These are phyloP conservation scores for Boletus sp. DNA, from an alignment of 768 basidiomycete genomes.

Conservation along the genomic window DNA sequence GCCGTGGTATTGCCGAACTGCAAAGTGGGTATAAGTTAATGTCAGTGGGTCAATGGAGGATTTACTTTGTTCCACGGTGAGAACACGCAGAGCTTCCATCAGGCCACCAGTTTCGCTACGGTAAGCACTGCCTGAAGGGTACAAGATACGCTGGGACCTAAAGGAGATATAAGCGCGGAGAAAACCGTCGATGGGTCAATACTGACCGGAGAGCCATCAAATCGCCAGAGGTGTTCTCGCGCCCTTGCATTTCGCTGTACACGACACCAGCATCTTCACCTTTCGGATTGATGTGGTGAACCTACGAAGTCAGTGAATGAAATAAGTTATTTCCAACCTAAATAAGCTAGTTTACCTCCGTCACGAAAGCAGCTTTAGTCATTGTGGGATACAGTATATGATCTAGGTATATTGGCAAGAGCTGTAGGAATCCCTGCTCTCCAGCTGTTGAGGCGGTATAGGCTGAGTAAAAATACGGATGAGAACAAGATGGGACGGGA, in stretches of 20 bases:
- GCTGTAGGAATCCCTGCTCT: constrained; percentile 83
- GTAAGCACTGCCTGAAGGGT: constrained; percentile 82
- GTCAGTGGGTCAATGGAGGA: constrained; percentile 2
- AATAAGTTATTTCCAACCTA: background rate
- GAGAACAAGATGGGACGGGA: background rate
- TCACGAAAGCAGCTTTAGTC: constrained; percentile 78
- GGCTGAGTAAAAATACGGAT: constrained; percentile 36
- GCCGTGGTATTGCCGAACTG: constrained; percentile 87
- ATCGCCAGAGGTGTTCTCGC: constrained; percentile 90
- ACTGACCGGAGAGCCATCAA: constrained; percentile 83
- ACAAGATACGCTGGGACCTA: constrained; percentile 78
- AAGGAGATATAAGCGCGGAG: constrained; percentile 4
- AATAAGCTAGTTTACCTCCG: constrained; percentile 43
- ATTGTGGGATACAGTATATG: constrained; percentile 97
- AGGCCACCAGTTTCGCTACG: constrained; percentile 96
- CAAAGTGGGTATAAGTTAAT: constrained; percentile 16
- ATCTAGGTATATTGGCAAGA: constrained; percentile 88
- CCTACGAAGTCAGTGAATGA: constrained; percentile 42
- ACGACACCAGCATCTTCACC: constrained; percentile 95
- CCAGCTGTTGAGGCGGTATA: constrained; percentile 97
- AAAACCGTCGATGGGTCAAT: background rate
- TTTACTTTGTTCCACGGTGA: constrained; percentile 87
- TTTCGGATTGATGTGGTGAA: constrained; percentile 91
- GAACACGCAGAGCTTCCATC: constrained; percentile 83
- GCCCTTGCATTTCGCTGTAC: constrained; percentile 95